Evolutionary conservation across 1,284 basidiomycete species (phyloP).

Genomic region (Vanrija pseudolonga): DNA sequence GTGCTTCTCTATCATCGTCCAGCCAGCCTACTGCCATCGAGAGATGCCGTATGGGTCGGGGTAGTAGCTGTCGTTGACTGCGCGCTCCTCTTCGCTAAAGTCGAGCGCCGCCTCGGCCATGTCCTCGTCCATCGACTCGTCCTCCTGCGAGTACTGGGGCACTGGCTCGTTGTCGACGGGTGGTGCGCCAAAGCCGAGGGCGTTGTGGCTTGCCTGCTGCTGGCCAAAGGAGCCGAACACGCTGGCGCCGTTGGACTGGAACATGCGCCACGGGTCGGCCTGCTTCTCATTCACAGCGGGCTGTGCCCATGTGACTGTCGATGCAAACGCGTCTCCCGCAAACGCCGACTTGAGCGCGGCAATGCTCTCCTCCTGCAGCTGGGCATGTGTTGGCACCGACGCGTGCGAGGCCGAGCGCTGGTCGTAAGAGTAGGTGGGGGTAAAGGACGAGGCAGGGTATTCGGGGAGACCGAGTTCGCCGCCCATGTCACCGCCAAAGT

Average conservation of each 20-base stretch:
- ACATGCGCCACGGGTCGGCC: conserved; percentile 2
- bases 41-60: too few species aligned
- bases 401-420: background rate
- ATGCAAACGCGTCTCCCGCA: conserved; percentile 18
- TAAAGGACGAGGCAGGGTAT: background rate
- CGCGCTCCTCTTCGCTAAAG: conserved; percentile 1
- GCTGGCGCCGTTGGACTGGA: background rate
- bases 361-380: conserved; percentile 3
- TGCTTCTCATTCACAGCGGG: background rate
- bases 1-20: too few species aligned
- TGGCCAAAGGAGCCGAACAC: background rate
- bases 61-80: conserved; percentile 1
- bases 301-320: conserved; percentile 2
- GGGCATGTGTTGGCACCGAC: background rate
- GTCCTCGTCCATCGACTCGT: background rate
- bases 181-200: background rate
- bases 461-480: too few species aligned
- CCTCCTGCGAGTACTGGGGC: background rate
- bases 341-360: conserved; percentile 13
- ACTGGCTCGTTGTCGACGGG: background rate
- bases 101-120: conserved; percentile 7
- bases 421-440: background rate
- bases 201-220: background rate
- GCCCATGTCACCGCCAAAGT: background rate
- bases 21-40: too few species aligned